Evolutionary conservation across 208 protist genomes (phyloP).

Genomic region (Leishmania arabica): DNA sequence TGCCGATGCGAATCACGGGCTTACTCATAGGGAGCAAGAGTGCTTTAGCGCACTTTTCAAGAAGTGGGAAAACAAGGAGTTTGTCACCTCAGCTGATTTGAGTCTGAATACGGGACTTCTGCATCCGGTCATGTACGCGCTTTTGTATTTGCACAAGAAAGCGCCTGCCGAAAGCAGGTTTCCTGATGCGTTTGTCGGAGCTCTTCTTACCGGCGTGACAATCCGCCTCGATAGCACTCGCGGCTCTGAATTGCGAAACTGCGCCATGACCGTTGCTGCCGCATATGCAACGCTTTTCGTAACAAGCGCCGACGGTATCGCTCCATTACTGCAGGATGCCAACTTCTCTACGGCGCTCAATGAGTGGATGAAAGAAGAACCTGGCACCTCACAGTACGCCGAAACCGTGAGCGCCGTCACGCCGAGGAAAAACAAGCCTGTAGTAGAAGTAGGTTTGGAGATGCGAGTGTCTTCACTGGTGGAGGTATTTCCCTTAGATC

Average conservation of each 20-base stretch:
- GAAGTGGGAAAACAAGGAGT: conserved; percentile 42
- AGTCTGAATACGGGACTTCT: conserved; percentile 43
- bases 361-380: conserved; percentile 36
- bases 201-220: conserved; percentile 54
- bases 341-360: conserved; percentile 27
- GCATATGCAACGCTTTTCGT: conserved; percentile 47
- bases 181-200: conserved; percentile 32
- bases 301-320: conserved; percentile 20
- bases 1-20: neutral
- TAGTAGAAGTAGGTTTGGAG: neutral
- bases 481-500: conserved; percentile 23
- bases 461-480: conserved; percentile 2
- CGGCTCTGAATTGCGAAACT: conserved; percentile 18
- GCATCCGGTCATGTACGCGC: conserved; percentile 58
- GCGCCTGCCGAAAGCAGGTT: conserved; percentile 10
- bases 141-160: conserved; percentile 40
- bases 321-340: conserved; percentile 30
- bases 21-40: conserved; percentile 9
- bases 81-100: conserved; percentile 43
- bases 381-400: neutral
- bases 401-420: neutral
- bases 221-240: conserved; percentile 44
- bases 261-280: conserved; percentile 40
- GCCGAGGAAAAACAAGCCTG: neutral
- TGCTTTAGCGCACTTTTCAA: conserved; percentile 22